Evolutionary conservation across 805 yeast genomes (phyloP), one percentile per base, ranked within the genome.

Genomic region (Hanseniaspora lachancei): DNA sequence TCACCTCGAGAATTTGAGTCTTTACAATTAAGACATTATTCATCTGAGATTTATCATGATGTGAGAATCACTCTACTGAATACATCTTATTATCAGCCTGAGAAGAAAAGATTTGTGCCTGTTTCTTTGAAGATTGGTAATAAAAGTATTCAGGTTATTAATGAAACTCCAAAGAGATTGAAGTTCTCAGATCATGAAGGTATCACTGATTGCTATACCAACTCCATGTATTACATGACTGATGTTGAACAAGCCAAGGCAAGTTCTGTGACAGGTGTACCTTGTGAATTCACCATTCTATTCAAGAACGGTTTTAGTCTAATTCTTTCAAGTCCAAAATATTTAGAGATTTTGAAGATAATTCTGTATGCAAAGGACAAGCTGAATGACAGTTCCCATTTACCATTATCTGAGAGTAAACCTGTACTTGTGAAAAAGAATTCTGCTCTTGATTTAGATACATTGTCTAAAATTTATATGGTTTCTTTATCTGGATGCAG

Each of bases 121-220:
- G 82, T 83, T 3, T 75, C 78, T 0, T 57, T 87, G 58, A 81
- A 79, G 61, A 75, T 87, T 54, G 95, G 95, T 8, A 76, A 84
- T 57, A 79, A 78, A 61, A 82, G 73, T 68, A 63, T 86, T 46
- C 89, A 84, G 63, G 67, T 85, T 3, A 62, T 72, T 24, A 71
- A 74, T 23, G 75, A 71, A 24, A 73, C 74, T 32, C 75, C 78
- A 2, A 68, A 66, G 44, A 64, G 72, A n/a, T 52, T 72, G 12
- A 74, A 73, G 57, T 56, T 74, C 16, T 65, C 65, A 15, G 70
- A 62, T 9, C 36, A 58, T 44, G 64, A 67, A 29, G 69, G 62
- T 3, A 60, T 72, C 62, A 66, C 68, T 42, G 65, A 70, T 9
- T 59, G 78, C 21, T 68, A 65, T 38, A 57, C 71, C 46, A 72